Evolutionary conservation across 805 yeast species (phyloP), one percentile per base, ranked within the genome.

Genomic region (Yarrowia yakushimensis): DNA sequence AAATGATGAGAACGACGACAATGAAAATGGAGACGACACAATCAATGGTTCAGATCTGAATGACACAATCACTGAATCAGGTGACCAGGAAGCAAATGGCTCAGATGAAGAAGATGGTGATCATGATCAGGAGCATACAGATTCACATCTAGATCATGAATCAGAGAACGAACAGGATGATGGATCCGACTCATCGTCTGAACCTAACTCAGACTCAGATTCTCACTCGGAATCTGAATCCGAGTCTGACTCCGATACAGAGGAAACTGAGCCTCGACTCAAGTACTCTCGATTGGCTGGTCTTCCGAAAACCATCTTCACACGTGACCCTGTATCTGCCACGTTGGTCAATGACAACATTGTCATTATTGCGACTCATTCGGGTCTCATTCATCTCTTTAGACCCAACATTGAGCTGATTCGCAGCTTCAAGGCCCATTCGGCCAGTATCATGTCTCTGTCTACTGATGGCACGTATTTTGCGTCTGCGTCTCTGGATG

Each of bases 401-500:
- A 77, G 77, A 10, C 79, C 90, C 0, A 84, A 84, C 36, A 80
- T 87, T 66, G 74, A 80, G 7, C 73, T 86, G 0, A 75, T 91
- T 1, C 79, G 96, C 37, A 86, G 97, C 0, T 81, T 89, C 65
- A 83, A 90, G 67, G 91, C 93, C 0, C 97, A 96, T 69, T 79
- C 89, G 50, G 91, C 97, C 0, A 90, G 97, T 0, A 82, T 94
- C 1, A 74, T 92, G 42, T 82, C 90, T 0, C 78, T 90, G 0
- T 82, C 85, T 61, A 79, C 87, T 1, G 96, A 90, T 69, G 94
- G 96, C 0, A 74, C 74, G 9, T 84, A 80, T 69, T 83, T 94
- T 64, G 96, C 94, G 0, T 85, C 96, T 0, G 97, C 92, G 0
- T 90, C 97, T 0, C 86, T 93, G 77, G 99, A 94, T 71, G 99